Evolutionary conservation across 2,329 filamentous ascomycete species (phyloP), one percentile per base, ranked within the genome.

Genomic region (Aspergillus pseudoviridinutans): DNA sequence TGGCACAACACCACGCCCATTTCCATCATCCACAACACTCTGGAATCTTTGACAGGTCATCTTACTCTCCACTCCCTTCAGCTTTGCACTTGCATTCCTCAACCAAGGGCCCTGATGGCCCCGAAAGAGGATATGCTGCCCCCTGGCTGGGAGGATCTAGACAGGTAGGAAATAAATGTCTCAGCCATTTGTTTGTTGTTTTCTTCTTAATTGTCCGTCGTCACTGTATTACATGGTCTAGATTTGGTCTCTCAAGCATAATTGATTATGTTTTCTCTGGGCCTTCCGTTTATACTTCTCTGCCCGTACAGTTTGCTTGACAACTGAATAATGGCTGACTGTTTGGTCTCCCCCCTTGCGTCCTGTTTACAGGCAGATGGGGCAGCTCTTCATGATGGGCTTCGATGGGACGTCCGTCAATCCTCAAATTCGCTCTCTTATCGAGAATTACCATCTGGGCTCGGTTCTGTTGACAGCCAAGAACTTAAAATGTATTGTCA

Each of bases 371-470:
- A 79, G 77, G 68, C 77, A 79, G 68, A 78, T 79, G 72, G 82
- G 82, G 65, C 82, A 84, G 76, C 74, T 85, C 65, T 84, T 85
- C 73, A 84, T 85, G 80, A 86, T 87, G 84, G 85, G 85, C 69
- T 87, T 87, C 68, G 85, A 87, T 76, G 85, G 85, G 51, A 86
- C 84, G 47, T 78, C 79, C 47, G 82, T 87, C 56, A 86, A 83
- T 62, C 82, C 83, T 53, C 82, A 87, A 71, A 86, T 87, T 65
- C 81, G 80, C 63, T 80, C 80, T 50, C 79, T 87, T 47, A 87
- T 87, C 65, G 80, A 86, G 66, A 77, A 86, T 63, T 82, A 87
- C 72, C 90, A 97, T 72, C 82, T 99, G 50, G 94, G 94, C 56
- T 94, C 91, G 53, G 90, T 97, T 68, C 69, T 84, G 77, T 72